These are phyloP conservation scores for Neurospora pannonica DNA, from an alignment of 495 filamentous ascomycete species.

Conservation along the genomic window DNA sequence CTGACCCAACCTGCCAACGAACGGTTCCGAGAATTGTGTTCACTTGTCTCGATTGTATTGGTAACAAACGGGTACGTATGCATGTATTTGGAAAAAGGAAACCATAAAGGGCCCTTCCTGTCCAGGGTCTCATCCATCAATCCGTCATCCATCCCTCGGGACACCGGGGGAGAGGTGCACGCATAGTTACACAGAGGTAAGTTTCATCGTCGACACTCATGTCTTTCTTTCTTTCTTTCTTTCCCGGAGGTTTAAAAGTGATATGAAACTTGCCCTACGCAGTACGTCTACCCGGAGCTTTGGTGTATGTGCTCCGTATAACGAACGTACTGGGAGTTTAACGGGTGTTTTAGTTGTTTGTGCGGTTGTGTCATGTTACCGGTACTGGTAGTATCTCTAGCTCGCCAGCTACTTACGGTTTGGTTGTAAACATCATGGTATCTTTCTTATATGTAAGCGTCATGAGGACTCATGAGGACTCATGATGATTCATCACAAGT, in stretches of 20 bases:
- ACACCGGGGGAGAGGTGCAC: background rate
- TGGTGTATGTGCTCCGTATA: background rate
- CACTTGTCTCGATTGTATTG: background rate
- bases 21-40: background rate
- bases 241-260: background rate
- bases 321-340: background rate
- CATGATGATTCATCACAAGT: background rate
- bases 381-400: background rate
- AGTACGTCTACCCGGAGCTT: background rate
- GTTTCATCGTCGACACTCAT: background rate
- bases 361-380: background rate
- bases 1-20: background rate
- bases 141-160: background rate
- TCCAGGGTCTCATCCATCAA: background rate
- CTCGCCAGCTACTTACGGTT: background rate
- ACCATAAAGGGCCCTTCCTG: background rate
- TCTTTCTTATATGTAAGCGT: background rate
- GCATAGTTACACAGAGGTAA: background rate
- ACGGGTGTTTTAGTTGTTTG: background rate
- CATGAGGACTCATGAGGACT: background rate
- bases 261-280: background rate
- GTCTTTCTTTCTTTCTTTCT: background rate
- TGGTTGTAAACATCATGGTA: background rate
- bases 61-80: background rate
- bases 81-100: background rate